Evolutionary conservation across 305 asterid genomes (phyloP), one percentile per base, ranked within the genome.

Genomic region (Salvia sclarea): DNA sequence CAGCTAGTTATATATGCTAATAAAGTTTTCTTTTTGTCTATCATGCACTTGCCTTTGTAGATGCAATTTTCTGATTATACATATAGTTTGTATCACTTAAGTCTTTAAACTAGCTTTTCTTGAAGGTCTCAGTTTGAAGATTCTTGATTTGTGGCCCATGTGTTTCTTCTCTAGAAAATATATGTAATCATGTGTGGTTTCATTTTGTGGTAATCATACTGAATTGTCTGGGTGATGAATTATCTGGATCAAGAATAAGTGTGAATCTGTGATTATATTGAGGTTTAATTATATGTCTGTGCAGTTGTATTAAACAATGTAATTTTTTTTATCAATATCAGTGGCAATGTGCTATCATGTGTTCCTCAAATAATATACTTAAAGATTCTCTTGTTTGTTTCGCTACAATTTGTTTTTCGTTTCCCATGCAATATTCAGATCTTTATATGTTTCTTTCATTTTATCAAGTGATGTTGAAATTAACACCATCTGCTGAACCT

Each of bases 361-460:
- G 35, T 11, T 31, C 40, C 24, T 49, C 13, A 20, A 61, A 41
- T 35, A 24, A 44, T 49, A 28, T 35, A 40, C 17, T 45, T 64
- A 6, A 52, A 38, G 64, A 43, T 66, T 60, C 49, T 50, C 52
- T 44, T 66, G 41, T 72, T 56, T 56, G 72, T 16, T 45, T 20
- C 4, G 11, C 25, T 64, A 31, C 24, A 18, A 35, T 49, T 30
- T 16, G 3, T 45, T 43, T 53, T 11, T 28, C 61, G 45, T 35
- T 62, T 31, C 41, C 12, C 49, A 22, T 35, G 60, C 8, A 41
- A 43, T 63, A 6, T 35, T 5, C 0, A 50, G 18, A 8, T 37
- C 52, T 21, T 66, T 13, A 2, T 59, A 16, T 30, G 25, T 18
- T 35, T 48, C 12, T 28, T 63, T 38, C 44, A 44, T 16, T 40